Percentiles rank a stretch among this genome's conserved stretches.
Conservation (phyloP, 2,329 filamentous ascomycete genomes). For the Fusarium sp. region DNA sequence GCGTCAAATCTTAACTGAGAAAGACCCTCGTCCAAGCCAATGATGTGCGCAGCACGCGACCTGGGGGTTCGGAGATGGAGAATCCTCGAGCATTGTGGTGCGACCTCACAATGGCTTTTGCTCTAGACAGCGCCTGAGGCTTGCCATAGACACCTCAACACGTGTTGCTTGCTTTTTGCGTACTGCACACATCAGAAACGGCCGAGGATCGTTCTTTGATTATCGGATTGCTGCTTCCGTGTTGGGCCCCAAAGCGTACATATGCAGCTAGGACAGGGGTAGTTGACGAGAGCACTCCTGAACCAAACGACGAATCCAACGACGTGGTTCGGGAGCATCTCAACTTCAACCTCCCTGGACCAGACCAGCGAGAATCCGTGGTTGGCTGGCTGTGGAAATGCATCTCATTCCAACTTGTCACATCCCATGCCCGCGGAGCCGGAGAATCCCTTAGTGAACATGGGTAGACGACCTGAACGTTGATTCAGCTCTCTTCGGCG, state of each 20-base stretch:
- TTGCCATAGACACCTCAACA: conserved; percentile 17
- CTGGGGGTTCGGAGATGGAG: conserved; percentile 27
- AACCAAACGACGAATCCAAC: conserved; percentile 30
- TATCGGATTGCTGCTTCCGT: conserved; percentile 17
- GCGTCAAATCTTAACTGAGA: conserved; percentile 43
- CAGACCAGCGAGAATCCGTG: conserved; percentile 8
- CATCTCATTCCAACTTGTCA: conserved; percentile 24
- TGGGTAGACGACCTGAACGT: conserved; percentile 25
- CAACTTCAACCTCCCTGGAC: conserved; percentile 21
- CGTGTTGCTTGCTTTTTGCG: conserved; percentile 17
- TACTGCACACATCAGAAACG: conserved; percentile 33
- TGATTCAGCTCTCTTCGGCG: conserved; percentile 8
- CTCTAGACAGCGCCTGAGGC: conserved; percentile 13
- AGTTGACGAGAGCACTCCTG: conserved; percentile 13
- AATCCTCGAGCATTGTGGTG: conserved; percentile 24
- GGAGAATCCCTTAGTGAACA: conserved; percentile 20
- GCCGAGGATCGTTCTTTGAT: conserved; percentile 18
- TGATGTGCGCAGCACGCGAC: conserved; percentile 30
- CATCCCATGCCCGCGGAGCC: conserved; percentile 19
- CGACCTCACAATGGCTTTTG: conserved; percentile 16
- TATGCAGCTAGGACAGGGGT: conserved; percentile 15
- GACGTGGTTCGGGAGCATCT: conserved; percentile 31
- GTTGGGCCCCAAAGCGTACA: conserved; percentile 9
- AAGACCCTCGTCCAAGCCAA: conserved; percentile 19
- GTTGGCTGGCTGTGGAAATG: conserved; percentile 29